phyloP scores from a whole-genome alignment of 1,139 yeast species.

The Geotrichum fermentans region DNA sequence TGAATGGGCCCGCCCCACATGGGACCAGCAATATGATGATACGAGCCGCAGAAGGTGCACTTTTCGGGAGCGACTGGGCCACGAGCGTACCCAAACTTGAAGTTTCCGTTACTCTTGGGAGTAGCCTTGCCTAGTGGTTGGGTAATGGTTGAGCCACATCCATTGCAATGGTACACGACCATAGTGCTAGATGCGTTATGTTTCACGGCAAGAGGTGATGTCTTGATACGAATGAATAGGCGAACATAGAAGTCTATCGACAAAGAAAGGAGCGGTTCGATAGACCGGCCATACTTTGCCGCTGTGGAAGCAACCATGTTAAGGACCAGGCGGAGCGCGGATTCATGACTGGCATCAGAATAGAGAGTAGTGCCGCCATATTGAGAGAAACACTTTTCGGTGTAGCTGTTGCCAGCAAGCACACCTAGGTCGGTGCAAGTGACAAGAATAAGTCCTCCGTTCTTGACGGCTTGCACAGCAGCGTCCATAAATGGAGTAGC shows the following conservation, averaged over 20 bases:
- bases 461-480: constrained; percentile 74
- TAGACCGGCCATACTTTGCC: constrained; percentile 78
- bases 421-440: constrained; percentile 97
- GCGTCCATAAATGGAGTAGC: constrained; percentile 93
- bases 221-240: constrained; percentile 67
- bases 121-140: constrained; percentile 63
- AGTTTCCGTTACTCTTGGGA: constrained; percentile 35
- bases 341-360: constrained; percentile 85
- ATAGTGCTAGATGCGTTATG: constrained; percentile 62
- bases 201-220: constrained; percentile 78
- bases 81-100: constrained; percentile 52
- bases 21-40: constrained; percentile 85
- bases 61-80: constrained; percentile 51
- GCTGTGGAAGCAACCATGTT: constrained; percentile 75
- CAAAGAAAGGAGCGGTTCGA: constrained; percentile 79
- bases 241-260: constrained; percentile 92
- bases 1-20: constrained; percentile 90
- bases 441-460: constrained; percentile 78
- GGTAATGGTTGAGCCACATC: constrained; percentile 68
- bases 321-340: constrained; percentile 80
- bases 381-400: constrained; percentile 90
- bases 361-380: constrained; percentile 90
- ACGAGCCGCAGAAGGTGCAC: constrained; percentile 67
- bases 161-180: constrained; percentile 78
- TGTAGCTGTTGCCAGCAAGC: constrained; percentile 91